These are phyloP conservation scores for Aspergillus avenaceus DNA, from an alignment of 495 filamentous ascomycete species.

Conservation along the genomic window DNA sequence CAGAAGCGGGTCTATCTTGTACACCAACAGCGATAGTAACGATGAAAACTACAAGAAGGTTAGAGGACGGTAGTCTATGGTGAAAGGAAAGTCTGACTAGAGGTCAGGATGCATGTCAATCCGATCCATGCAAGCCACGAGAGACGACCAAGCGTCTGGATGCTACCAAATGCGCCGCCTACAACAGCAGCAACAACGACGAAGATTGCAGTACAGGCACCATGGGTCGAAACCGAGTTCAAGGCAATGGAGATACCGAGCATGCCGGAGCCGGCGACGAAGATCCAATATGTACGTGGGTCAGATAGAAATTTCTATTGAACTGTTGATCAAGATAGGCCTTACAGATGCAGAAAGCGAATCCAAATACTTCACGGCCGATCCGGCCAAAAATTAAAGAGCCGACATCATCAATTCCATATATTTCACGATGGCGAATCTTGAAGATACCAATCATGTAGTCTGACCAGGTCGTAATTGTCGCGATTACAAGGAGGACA, in stretches of 20 bases:
- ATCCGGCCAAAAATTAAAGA: slow-evolving; percentile 57
- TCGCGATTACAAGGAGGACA: slow-evolving; percentile 49
- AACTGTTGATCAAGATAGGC: not conserved
- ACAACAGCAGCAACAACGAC: slow-evolving; percentile 32
- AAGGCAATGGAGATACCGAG: slow-evolving; percentile 69
- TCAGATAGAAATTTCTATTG: slow-evolving; percentile 30
- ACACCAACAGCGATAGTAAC: slow-evolving; percentile 66
- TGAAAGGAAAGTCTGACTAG: slow-evolving; percentile 34
- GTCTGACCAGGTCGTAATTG: slow-evolving; percentile 68
- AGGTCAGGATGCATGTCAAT: slow-evolving; percentile 29
- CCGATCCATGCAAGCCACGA: slow-evolving; percentile 39
- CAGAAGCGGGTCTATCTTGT: slow-evolving; percentile 36
- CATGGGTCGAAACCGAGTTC: slow-evolving; percentile 59
- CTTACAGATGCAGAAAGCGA: slow-evolving; percentile 46
- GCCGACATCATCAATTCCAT: slow-evolving; percentile 66
- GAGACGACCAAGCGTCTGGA: slow-evolving; percentile 36
- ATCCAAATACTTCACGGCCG: slow-evolving; percentile 57
- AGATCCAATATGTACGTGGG: slow-evolving; percentile 53
- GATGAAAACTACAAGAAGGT: slow-evolving; percentile 56
- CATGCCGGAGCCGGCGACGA: slow-evolving; percentile 44
- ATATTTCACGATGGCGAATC: slow-evolving; percentile 58
- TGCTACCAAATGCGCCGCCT: slow-evolving; percentile 28
- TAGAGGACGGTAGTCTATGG: not conserved
- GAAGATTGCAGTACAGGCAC: slow-evolving; percentile 54
- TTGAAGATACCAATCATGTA: slow-evolving; percentile 72